Base-by-base conservation (phyloP, 257 asterid species). In the Rhazya stricta region DNA sequence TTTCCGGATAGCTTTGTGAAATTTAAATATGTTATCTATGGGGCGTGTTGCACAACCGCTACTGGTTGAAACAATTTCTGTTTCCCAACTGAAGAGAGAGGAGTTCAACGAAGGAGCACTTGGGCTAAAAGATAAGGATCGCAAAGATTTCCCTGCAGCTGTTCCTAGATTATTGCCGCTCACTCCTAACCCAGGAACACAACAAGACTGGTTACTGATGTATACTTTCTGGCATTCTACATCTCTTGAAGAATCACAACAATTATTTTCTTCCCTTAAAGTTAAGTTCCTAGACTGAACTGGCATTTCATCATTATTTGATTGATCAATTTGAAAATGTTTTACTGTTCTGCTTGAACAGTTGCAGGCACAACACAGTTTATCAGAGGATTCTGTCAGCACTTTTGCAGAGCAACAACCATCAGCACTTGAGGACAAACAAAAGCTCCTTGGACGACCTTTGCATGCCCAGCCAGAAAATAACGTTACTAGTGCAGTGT, bases 391-490 rank as follows among this genome's bases (percentile, higher is more conserved):
- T 78, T 81, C 86, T 73, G 79, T 77, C 60, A 74, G 82, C 75
- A 68, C 76, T 76, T 88, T 86, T 51, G 84, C 86, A 82, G 91
- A 86, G 77, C 92, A 89, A 79, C 90, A 84, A 61, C 96, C 93
- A 73, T 73, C 70, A 78, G 85, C 87, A 77, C 85, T 76, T 69
- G 88, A 86, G 78, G 93, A 86, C 79, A 94, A 87, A 77, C 97
- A 94, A 72, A 81, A 80, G 70, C 86, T 90, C 42, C 78, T 81
- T 79, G 89, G 89, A 74, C 80, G 84, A 72, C 98, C 98, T 85
- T 94, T 92, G 85, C 98, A 94, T 67, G 97, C 97, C 98, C 98
- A 94, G 70, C 98, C 98, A 81, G 97, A 83, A 84, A 92, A 94
- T 68, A 94, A 86, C 16, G 98, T 94, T 50, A 94, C 93, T 80